Conservation (phyloP, 495 filamentous ascomycete genomes). For the Staphylotrichum tortipilum region DNA sequence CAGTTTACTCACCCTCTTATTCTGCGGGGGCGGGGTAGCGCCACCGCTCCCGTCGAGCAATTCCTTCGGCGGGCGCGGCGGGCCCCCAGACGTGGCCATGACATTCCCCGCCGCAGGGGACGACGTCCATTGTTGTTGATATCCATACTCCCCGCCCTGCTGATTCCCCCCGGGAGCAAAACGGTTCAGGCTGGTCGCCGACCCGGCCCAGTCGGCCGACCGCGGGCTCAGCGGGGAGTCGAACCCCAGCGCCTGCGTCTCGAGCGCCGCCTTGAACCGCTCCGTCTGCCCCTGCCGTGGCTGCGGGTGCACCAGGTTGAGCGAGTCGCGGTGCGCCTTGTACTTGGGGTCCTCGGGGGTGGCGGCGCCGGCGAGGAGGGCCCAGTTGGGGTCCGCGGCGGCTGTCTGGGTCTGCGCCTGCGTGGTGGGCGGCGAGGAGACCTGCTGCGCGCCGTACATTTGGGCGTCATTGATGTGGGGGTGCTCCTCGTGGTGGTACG, state of each 20-base stretch:
- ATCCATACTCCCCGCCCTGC: no score
- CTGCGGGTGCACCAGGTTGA: slow-evolving; percentile 86
- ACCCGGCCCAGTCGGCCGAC: slow-evolving; percentile 66
- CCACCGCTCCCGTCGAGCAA: no score
- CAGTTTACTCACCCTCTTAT: slow-evolving; percentile 34
- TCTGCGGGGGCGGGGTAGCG: slow-evolving; percentile 26
- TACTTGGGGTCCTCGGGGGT: slow-evolving; percentile 83
- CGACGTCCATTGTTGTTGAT: slow-evolving; percentile 33
- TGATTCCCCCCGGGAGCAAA: no score
- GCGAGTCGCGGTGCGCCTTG: slow-evolving; percentile 77
- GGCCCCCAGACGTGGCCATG: slow-evolving; percentile 20
- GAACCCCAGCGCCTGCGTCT: slow-evolving; percentile 68
- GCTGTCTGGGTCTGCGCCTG: no score
- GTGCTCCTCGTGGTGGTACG: slow-evolving; percentile 11
- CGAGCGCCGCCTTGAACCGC: slow-evolving; percentile 71
- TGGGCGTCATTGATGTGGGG: slow-evolving; percentile 9
- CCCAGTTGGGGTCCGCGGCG: slow-evolving; percentile 21
- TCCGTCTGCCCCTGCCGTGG: slow-evolving; percentile 75
- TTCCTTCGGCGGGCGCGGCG: slow-evolving; percentile 47
- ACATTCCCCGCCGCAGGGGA: slow-evolving; percentile 24
- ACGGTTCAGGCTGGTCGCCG: slow-evolving; percentile 43
- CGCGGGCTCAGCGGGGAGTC: slow-evolving; percentile 56
- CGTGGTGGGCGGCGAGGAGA: no score
- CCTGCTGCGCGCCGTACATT: no score
- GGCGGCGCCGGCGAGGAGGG: no score